Base-by-base conservation (phyloP, 495 filamentous ascomycete species). In the Staphylotrichum tortipilum region DNA sequence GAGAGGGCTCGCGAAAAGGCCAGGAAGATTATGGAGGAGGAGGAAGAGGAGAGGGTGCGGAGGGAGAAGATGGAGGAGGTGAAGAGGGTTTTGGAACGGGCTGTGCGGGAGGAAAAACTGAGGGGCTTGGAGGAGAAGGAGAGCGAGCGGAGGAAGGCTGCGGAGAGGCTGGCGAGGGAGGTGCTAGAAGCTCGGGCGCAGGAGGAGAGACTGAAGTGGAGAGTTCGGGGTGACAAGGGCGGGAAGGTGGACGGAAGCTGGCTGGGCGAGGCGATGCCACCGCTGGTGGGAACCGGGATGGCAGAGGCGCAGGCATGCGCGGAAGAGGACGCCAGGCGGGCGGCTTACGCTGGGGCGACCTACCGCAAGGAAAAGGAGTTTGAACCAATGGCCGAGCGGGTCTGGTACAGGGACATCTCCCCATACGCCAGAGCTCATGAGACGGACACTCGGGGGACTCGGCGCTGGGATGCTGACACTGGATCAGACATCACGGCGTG, bases 121-220 rank as follows among this genome's bases (percentile, higher is more conserved):
- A 7, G 19, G 34, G 11, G 2, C 8, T 24, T 15, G 46, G 2
- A 7, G 19, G 21, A 35, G 18, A 15, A 6, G 24, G 5, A 48
- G 26, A 23, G 5, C 23, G 35, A 40, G 12, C 5, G 19, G 28
- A 29, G n/a, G 28, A 12, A 3, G 43, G 21, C 24, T 17, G 14
- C 19, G 0, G 43, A 34, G 29, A 22, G 12, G 19, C 4, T 35
- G 26, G 31, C 7, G 12, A n/a, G 15, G 2, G 26, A 44, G 28
- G 41, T 15, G n/a, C n/a, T n/a, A 0, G 28, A 30, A 15, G 41
- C 41, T 3, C 7, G 15, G 29, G 18, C 42, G 28, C 21, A 24
- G 30, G 21, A 35, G 30, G 43, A 46, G 19, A 35, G 43, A 7
- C 18, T 46, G 30, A n/a, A n/a, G 31, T 21, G 30, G 2, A 15